Conservation (phyloP, 1,284 basidiomycete species). For the Chalciporus sp. region DNA sequence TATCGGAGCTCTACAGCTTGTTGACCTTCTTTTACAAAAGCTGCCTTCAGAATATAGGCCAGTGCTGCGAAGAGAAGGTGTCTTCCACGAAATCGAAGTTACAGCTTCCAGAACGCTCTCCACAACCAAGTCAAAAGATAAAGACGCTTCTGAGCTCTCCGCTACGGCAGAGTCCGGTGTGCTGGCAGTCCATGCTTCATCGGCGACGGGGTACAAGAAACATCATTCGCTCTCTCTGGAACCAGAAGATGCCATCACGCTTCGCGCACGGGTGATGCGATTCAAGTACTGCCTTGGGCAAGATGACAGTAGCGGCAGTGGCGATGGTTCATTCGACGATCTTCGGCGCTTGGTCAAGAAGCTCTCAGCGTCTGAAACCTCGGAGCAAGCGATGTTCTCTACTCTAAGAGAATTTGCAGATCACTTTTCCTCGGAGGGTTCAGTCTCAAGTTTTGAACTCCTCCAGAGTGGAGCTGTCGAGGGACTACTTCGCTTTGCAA, state of each 20-base stretch:
- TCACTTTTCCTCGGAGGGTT: slow-evolving; percentile 78
- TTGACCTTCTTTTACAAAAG: slow-evolving; percentile 85
- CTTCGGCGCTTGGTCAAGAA: slow-evolving; percentile 68
- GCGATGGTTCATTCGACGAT: slow-evolving; percentile 65
- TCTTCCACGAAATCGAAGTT: slow-evolving; percentile 87
- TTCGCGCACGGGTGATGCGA: slow-evolving; percentile 82
- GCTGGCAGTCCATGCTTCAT: slow-evolving; percentile 34
- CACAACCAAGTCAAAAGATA: slow-evolving; percentile 56
- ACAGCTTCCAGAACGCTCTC: slow-evolving; percentile 66
- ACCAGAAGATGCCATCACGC: slow-evolving; percentile 87
- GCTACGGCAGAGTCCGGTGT: slow-evolving; percentile 40
- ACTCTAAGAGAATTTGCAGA: slow-evolving; percentile 74
- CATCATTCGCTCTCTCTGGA: slow-evolving; percentile 67
- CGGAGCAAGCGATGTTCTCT: slow-evolving; percentile 67
- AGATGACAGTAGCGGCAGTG: slow-evolving; percentile 59
- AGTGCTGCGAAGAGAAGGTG: slow-evolving; percentile 89
- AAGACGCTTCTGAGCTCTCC: slow-evolving; percentile 44
- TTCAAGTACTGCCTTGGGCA: slow-evolving; percentile 73
- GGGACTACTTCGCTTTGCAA: slow-evolving; percentile 81
- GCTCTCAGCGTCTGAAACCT: slow-evolving; percentile 55
- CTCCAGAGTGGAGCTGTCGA: slow-evolving; percentile 93
- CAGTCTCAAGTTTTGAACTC: slow-evolving; percentile 95
- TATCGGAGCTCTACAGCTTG: slow-evolving; percentile 86
- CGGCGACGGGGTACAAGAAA: slow-evolving; percentile 66
- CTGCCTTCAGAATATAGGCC: slow-evolving; percentile 82